Conservation (phyloP, 2,329 filamentous ascomycete species). For the Fusarium pseudocircinatum region DNA sequence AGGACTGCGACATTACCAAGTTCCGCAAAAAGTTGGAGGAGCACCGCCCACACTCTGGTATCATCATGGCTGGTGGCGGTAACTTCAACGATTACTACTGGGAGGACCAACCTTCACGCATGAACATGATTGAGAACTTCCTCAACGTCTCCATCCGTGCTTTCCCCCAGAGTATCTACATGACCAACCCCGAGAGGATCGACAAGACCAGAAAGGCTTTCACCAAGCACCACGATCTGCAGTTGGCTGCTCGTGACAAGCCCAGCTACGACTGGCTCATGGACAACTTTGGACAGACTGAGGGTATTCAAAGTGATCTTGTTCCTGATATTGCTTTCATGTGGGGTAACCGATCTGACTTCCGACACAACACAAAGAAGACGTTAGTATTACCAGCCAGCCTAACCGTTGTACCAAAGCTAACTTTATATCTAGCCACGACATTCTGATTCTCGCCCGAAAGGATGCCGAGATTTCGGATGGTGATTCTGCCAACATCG, state of each 20-base stretch:
- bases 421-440: conserved; percentile 32
- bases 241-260: conserved; percentile 40
- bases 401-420: background rate
- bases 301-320: conserved; percentile 39
- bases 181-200: conserved; percentile 38
- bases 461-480: conserved; percentile 40
- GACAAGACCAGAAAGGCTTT: conserved; percentile 32
- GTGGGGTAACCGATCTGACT: conserved; percentile 43
- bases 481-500: conserved; percentile 31
- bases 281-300: conserved; percentile 27
- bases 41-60: conserved; percentile 41
- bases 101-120: conserved; percentile 44
- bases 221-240: conserved; percentile 37
- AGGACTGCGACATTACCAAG: conserved; percentile 37
- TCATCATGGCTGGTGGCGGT: conserved; percentile 43
- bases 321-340: conserved; percentile 43
- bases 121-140: conserved; percentile 43
- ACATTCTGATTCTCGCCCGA: conserved; percentile 41
- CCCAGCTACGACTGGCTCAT: conserved; percentile 43
- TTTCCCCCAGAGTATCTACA: conserved; percentile 41
- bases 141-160: conserved; percentile 37
- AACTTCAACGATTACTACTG: conserved; percentile 45
- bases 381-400: conserved; percentile 30
- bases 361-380: conserved; percentile 39
- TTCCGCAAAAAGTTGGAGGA: conserved; percentile 38